Percentiles rank a stretch among this genome's conserved stretches.
These are phyloP conservation scores for Chlorella sp. DNA, from an alignment of 139 green algal species.

Conservation along the genomic window DNA sequence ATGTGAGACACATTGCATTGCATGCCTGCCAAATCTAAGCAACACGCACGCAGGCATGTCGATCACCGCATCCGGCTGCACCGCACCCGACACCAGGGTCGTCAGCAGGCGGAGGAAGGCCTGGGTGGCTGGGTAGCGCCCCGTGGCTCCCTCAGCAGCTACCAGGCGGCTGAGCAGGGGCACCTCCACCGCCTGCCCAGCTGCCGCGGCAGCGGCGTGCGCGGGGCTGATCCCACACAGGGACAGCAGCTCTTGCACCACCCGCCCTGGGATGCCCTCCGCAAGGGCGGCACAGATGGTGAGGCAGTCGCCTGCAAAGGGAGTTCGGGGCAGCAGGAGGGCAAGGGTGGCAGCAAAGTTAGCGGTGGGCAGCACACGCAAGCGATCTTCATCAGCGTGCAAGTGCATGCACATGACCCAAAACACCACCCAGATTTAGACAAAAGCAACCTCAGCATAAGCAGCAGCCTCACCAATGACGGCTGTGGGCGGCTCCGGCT, in stretches of 20 bases:
- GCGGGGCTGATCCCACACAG: constrained; percentile 3
- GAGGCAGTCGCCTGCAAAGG: constrained; percentile 44
- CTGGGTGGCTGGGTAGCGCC: constrained; percentile 55
- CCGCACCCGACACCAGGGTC: constrained; percentile 47
- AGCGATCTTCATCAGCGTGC: no score
- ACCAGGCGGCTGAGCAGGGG: constrained; percentile 23
- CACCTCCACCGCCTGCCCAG: neutral
- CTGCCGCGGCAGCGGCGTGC: neutral
- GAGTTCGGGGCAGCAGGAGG: no score
- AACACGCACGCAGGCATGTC: no score
- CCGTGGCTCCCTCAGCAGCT: constrained; percentile 44
- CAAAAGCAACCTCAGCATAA: no score
- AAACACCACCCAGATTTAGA: no score
- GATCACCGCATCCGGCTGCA: no score
- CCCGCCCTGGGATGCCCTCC: constrained; percentile 26
- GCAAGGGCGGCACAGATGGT: constrained; percentile 35
- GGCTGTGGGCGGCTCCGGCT: constrained; percentile 21
- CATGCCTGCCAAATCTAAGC: no score
- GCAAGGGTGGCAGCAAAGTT: no score
- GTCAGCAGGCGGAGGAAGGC: constrained; percentile 53
- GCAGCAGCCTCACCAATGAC: constrained; percentile 28
- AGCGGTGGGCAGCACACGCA: no score
- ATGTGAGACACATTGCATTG: no score
- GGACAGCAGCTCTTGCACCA: constrained; percentile 49
- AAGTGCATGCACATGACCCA: no score